Evolutionary conservation across 2,329 filamentous ascomycete genomes (phyloP).

Genomic region (Claviceps pusilla): DNA sequence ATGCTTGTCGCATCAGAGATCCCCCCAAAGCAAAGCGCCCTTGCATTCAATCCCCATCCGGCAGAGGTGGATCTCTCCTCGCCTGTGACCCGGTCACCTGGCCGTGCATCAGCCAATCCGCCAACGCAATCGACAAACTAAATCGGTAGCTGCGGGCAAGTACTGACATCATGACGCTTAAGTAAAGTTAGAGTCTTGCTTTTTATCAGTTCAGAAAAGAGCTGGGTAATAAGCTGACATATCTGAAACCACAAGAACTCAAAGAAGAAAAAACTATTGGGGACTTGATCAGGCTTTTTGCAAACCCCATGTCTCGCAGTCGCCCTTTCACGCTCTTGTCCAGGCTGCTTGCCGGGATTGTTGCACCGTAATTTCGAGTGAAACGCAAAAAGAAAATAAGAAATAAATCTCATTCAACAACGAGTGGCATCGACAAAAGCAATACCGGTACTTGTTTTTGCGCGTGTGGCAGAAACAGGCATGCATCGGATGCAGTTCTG

Average conservation of each 20-base stretch:
- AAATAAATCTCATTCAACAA: neutral
- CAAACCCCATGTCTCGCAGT: neutral
- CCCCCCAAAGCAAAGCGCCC: neutral
- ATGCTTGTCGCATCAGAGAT: neutral
- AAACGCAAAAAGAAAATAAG: neutral
- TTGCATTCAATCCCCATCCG: neutral
- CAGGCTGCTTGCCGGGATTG: too few species aligned
- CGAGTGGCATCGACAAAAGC: neutral
- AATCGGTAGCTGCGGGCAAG: neutral
- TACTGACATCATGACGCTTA: constrained; percentile 6
- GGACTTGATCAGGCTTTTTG: neutral
- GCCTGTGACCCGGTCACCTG: neutral
- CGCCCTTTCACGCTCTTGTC: neutral
- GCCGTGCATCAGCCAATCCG: neutral
- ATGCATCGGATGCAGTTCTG: neutral
- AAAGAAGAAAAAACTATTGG: neutral
- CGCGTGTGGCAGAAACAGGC: neutral
- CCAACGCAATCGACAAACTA: neutral
- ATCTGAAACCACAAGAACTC: neutral
- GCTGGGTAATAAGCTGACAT: neutral
- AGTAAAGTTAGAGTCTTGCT: neutral
- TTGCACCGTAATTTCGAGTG: neutral
- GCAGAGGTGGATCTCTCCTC: neutral
- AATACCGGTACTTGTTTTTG: neutral
- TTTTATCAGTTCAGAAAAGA: neutral